Evolutionary conservation across 2,329 filamentous ascomycete genomes (phyloP).

Genomic region (Fusarium coicis): DNA sequence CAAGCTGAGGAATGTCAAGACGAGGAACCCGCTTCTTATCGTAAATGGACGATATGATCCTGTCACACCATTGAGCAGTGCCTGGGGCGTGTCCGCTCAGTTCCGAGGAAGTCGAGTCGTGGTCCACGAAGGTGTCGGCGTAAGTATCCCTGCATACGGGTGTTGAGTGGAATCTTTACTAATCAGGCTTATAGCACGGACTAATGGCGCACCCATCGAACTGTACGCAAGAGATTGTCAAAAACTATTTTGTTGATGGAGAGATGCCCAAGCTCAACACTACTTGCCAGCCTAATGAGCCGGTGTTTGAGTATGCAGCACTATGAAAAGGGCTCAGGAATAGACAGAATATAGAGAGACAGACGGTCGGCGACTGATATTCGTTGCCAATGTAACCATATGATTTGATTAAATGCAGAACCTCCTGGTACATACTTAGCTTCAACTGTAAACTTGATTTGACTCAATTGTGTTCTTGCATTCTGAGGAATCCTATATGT

Average conservation of each 20-base stretch:
- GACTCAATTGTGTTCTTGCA: accelerated
- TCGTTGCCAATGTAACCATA: accelerated
- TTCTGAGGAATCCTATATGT: accelerated
- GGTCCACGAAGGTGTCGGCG: constrained; percentile 7
- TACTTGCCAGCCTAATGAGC: neutral
- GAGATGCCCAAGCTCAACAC: constrained; percentile 2
- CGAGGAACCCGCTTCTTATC: neutral
- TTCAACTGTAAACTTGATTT: neutral
- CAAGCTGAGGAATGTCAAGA: constrained; percentile 4
- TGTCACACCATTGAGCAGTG: neutral
- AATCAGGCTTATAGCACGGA: neutral
- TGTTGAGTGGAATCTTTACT: accelerated
- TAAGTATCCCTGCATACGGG: neutral
- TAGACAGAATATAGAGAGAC: neutral
- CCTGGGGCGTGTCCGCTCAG: neutral
- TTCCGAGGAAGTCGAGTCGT: constrained; percentile 8
- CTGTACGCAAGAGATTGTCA: neutral
- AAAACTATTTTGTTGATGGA: neutral
- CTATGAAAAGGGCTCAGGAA: accelerated
- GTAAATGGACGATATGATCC: constrained; percentile 6
- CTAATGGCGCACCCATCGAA: neutral
- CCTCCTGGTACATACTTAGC: neutral
- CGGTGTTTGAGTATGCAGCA: neutral
- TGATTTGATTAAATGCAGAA: neutral
- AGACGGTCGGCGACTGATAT: accelerated